phyloP scores from a whole-genome alignment of 2,329 filamentous ascomycete species.

The Ophiostoma quercus region DNA sequence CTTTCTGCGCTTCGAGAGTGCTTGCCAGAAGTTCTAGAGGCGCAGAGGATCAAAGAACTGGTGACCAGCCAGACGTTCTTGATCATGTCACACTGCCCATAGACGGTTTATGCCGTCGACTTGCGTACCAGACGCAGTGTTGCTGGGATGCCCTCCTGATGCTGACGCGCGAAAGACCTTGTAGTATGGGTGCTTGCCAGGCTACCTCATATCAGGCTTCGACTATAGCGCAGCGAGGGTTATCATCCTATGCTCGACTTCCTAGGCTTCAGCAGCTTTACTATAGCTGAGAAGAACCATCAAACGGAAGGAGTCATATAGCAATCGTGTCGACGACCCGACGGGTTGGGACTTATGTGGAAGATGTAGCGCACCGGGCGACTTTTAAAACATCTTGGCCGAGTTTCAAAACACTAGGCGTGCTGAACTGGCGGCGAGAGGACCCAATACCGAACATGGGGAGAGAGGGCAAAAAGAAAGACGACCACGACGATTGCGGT shows the following conservation, averaged over 20 bases:
- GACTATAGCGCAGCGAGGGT: conserved; percentile 45
- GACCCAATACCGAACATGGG: conserved; percentile 25
- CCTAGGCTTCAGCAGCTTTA: conserved; percentile 25
- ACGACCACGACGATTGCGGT: conserved; percentile 30
- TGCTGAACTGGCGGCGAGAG: conserved; percentile 4
- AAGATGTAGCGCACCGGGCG: conserved; percentile 21
- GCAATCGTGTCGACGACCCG: conserved; percentile 28
- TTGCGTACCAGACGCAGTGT: conserved; percentile 19
- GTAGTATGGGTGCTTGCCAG: conserved; percentile 48
- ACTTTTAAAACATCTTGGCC: conserved; percentile 14
- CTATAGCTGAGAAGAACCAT: conserved; percentile 32
- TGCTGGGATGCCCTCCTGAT: conserved; percentile 16
- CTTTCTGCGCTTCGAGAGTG: conserved; percentile 43
- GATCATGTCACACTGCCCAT: conserved; percentile 25
- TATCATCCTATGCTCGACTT: conserved; percentile 50
- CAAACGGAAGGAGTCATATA: conserved; percentile 37
- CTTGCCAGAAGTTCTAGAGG: background rate
- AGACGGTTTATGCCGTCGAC: conserved; percentile 15
- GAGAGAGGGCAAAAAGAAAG: conserved; percentile 24
- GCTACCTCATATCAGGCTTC: conserved; percentile 39
- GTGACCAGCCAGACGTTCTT: conserved; percentile 29
- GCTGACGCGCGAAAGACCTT: conserved; percentile 21
- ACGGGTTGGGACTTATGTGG: conserved; percentile 20
- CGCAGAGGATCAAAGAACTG: conserved; percentile 31
- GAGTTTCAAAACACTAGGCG: background rate